Evolutionary conservation across 176 grass and related monocot species (phyloP), one percentile per base, ranked within the genome.

Genomic region (Chrysopogon serrulatus): DNA sequence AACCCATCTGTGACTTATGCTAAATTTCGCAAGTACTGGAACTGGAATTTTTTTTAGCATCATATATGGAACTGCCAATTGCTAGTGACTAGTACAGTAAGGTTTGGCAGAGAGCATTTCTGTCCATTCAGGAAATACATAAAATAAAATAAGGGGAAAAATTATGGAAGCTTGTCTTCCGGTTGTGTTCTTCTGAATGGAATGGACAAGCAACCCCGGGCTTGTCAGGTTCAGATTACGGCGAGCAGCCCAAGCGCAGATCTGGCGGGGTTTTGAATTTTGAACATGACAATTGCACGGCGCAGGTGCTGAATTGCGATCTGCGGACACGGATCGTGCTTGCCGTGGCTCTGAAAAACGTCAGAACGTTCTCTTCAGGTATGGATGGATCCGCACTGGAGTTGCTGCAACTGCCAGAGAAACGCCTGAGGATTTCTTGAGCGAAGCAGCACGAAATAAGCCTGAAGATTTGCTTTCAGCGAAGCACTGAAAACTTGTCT

Each of bases 171-270:
- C 34, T 66, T 16, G 8, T 61, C 27, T 65, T 84, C 37, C 37
- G 17, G 45, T 56, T 67, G 37, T 49, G 49, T 42, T 57, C 28
- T 72, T 86, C 75, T 71, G 60, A 75, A 56, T 12, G 71, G 60
- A 75, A 56, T 12, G 71, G 47, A 53, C 77, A 82, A 77, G 71
- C 71, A 81, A 21, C 51, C 6, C 19, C 65, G 54, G 8, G 53
- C 28, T 16, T 56, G 71, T 81, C 88, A 82, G 82, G 73, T 86
- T 82, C 56, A 31, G 78, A 71, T 79, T 78, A 37, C 70, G 19
- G 70, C 78, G 64, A 76, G 26, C 82, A 42, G 56, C 24, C n/a
- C 54, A 54, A 57, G 66, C 86, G 36, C 65, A 73, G 39, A 10
- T 34, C 3, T 56, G 43, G 9, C 4, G 16, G 60, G 33, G 24